These are phyloP conservation scores for Parietaria judaica DNA, from an alignment of 306 rosid genomes.

Conservation along the genomic window DNA sequence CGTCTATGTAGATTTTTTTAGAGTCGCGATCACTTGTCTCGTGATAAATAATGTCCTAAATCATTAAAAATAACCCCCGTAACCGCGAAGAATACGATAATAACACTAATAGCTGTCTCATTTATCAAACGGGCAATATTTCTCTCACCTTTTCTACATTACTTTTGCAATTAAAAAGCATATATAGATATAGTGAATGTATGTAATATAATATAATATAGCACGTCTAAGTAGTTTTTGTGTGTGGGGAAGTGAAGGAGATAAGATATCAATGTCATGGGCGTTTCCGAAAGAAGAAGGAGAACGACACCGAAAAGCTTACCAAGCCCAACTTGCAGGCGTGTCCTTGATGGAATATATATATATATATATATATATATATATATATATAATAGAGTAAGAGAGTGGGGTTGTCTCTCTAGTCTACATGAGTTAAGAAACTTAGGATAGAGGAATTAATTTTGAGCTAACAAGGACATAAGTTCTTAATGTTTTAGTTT, in stretches of 20 bases:
- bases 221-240: conserved; percentile 25
- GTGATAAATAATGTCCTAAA: too few relatives aligned
- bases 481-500: too few relatives aligned
- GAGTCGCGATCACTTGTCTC: too few relatives aligned
- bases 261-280: conserved; percentile 30
- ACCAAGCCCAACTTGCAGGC: conserved; percentile 20
- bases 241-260: conserved; percentile 32
- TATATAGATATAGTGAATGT: background rate
- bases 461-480: background rate
- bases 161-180: conserved; percentile 13
- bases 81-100: too few relatives aligned
- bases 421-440: conserved; percentile 20
- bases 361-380: too few relatives aligned
- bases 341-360: conserved; percentile 15
- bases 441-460: background rate
- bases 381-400: conserved; percentile 1
- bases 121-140: too few relatives aligned
- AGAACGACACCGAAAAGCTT: conserved; percentile 16
- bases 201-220: conserved; percentile 15
- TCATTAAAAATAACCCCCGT: too few relatives aligned
- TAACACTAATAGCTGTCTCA: too few relatives aligned
- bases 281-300: conserved; percentile 24
- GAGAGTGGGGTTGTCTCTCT: conserved; percentile 34
- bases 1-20: too few relatives aligned
- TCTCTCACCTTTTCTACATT: background rate